These are phyloP conservation scores for Talaromyces sp. DNA, from an alignment of 2,329 filamentous ascomycete genomes.

Conservation along the genomic window DNA sequence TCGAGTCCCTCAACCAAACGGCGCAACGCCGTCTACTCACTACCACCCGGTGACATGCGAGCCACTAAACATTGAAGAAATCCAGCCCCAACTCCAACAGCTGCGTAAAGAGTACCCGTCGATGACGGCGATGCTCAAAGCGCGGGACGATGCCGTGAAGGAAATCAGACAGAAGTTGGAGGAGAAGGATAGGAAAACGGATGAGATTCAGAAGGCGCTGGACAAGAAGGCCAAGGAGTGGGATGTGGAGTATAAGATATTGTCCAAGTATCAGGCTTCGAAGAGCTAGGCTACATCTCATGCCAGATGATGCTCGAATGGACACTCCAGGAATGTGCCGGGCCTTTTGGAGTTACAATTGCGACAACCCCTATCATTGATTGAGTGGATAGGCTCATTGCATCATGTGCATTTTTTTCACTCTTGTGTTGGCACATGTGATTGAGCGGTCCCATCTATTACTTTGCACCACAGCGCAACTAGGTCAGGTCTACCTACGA, in stretches of 20 bases:
- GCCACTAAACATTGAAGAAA: constrained; percentile 28
- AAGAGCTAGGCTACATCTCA: not conserved
- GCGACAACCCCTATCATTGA: too few relatives aligned
- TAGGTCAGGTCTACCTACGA: not conserved
- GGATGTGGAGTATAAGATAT: constrained; percentile 39
- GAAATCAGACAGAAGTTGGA: constrained; percentile 36
- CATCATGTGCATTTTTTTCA: too few relatives aligned
- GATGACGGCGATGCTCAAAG: constrained; percentile 31
- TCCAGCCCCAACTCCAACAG: constrained; percentile 29
- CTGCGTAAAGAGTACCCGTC: constrained; percentile 35
- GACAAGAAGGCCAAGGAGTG: constrained; percentile 41
- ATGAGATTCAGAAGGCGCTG: constrained; percentile 36
- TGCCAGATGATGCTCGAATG: not conserved
- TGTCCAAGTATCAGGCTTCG: constrained; percentile 37
- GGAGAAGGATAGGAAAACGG: constrained; percentile 34
- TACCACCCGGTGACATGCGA: constrained; percentile 38
- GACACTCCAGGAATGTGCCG: too few relatives aligned
- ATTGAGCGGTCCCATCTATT: not conserved
- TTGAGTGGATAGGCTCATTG: too few relatives aligned
- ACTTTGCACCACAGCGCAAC: not conserved
- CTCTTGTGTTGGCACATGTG: not conserved
- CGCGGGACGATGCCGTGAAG: constrained; percentile 34
- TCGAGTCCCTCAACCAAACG: constrained; percentile 29
- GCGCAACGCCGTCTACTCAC: constrained; percentile 22
- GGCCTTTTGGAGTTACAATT: too few relatives aligned